phyloP scores from a whole-genome alignment of 139 green algal genomes.

The Tetradesmus obliquus region DNA sequence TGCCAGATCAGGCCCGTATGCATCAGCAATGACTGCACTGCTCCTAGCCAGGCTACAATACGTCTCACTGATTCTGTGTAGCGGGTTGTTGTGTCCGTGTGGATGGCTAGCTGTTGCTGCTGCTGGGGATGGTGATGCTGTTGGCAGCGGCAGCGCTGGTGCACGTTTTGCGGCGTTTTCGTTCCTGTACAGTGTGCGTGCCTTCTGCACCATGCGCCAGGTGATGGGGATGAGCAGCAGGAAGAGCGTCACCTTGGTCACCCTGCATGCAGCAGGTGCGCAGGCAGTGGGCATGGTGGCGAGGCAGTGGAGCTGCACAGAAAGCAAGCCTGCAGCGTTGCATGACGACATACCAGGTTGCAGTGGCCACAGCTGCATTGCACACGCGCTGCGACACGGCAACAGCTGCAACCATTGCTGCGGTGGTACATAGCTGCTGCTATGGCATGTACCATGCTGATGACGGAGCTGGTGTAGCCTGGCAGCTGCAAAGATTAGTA shows the following conservation, averaged over 20 bases:
- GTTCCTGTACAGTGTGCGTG: slow-evolving; percentile 13
- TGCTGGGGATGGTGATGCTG: neutral
- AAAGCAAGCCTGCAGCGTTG: neutral
- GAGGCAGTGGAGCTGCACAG: neutral
- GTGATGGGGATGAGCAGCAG: neutral
- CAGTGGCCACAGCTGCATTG: neutral
- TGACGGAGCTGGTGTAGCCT: neutral
- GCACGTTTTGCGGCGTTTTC: slow-evolving; percentile 28
- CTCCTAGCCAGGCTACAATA: too few species aligned
- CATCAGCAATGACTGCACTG: too few species aligned
- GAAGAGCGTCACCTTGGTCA: slow-evolving; percentile 1
- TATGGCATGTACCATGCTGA: neutral
- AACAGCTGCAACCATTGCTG: neutral
- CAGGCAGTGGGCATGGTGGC: neutral
- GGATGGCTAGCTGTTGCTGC: neutral
- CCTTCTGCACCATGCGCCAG: slow-evolving; percentile 8
- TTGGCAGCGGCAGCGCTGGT: neutral
- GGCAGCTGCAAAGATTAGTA: neutral
- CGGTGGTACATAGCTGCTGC: neutral
- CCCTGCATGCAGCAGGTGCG: neutral
- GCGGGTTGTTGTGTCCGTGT: too few species aligned
- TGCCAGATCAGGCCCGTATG: too few species aligned
- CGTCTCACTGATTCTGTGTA: too few species aligned
- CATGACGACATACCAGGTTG: neutral
- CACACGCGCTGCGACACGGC: neutral